A percentile compares a stretch with the other conserved stretches of the same genome.
Conservation (phyloP, 495 filamentous ascomycete genomes). For the Entonaema liquescens region DNA sequence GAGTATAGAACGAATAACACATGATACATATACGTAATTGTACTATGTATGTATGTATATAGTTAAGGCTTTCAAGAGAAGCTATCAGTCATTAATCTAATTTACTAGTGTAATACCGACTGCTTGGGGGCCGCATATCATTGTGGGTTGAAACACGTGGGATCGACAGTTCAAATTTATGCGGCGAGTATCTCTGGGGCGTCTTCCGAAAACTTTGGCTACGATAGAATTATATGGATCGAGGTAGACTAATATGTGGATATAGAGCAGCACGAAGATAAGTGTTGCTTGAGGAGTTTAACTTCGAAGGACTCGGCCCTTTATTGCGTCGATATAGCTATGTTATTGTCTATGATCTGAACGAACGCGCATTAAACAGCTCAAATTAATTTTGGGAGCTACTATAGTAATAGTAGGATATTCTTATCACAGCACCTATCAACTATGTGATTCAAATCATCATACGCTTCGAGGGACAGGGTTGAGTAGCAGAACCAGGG, state of each 20-base stretch:
- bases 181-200: slow-evolving; percentile 29
- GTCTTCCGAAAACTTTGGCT: slow-evolving; percentile 10
- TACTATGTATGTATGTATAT: too few species aligned
- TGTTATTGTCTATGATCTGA: background rate
- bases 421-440: slow-evolving; percentile 1
- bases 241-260: background rate
- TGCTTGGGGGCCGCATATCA: slow-evolving; percentile 15
- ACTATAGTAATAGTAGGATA: slow-evolving; percentile 9
- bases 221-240: background rate
- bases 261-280: background rate
- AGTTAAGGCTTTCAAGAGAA: background rate
- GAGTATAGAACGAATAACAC: too few species aligned
- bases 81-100: background rate
- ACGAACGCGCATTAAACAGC: background rate
- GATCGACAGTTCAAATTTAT: slow-evolving; percentile 38
- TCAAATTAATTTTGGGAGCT: background rate
- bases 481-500: slow-evolving; percentile 22
- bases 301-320: background rate
- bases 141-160: slow-evolving; percentile 42
- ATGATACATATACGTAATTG: background rate
- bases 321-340: background rate
- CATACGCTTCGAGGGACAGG: slow-evolving; percentile 12
- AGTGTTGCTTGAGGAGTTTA: background rate
- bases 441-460: slow-evolving; percentile 15
- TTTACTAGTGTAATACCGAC: slow-evolving; percentile 10